These are phyloP conservation scores for Ogataea siamensis DNA, from an alignment of 805 yeast species.

Conservation along the genomic window DNA sequence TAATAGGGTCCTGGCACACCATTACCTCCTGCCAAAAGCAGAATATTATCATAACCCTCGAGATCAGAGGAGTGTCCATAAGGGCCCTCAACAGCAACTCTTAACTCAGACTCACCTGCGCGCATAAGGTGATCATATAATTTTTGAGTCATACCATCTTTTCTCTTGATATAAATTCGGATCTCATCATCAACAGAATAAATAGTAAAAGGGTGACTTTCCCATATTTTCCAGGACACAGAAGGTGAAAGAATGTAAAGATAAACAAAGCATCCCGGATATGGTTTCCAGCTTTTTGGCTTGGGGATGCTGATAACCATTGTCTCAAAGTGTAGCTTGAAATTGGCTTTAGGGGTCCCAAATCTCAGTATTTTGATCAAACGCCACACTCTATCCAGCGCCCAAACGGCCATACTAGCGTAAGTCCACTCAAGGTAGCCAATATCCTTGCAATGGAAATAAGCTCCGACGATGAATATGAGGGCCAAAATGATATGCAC, in stretches of 20 bases:
- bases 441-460: constrained; percentile 40
- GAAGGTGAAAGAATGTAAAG: constrained; percentile 41
- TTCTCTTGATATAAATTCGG: constrained; percentile 45
- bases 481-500: constrained; percentile 45
- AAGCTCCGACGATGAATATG: constrained; percentile 45
- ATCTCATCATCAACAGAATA: constrained; percentile 24
- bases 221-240: constrained; percentile 47
- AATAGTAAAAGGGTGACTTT: constrained; percentile 63
- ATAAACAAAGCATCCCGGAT: constrained; percentile 61
- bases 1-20: constrained; percentile 56
- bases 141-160: constrained; percentile 48
- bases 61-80: constrained; percentile 47
- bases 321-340: constrained; percentile 20
- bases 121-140: constrained; percentile 31
- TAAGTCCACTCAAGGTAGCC: constrained; percentile 44
- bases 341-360: constrained; percentile 26
- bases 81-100: constrained; percentile 51
- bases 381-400: constrained; percentile 39
- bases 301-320: constrained; percentile 36
- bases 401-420: constrained; percentile 41
- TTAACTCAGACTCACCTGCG: constrained; percentile 21
- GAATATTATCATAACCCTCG: constrained; percentile 39
- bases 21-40: constrained; percentile 55
- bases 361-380: constrained; percentile 32
- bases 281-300: constrained; percentile 44